Conservation (phyloP, 257 asterid genomes). For the Thymus mandschuricus region DNA sequence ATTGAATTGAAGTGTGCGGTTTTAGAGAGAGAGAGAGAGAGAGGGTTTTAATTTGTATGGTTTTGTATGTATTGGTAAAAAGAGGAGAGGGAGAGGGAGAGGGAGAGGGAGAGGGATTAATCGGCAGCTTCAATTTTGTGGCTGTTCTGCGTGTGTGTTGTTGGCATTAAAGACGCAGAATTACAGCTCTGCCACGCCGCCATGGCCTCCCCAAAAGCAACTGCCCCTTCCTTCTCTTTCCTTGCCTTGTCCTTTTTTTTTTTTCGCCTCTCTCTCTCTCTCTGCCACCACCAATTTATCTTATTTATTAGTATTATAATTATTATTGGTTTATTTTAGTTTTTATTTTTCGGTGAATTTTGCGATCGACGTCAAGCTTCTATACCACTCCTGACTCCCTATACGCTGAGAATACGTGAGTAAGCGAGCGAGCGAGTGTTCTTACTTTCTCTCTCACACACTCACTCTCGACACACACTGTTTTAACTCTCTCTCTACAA, state of each 20-base stretch:
- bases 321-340: not conserved
- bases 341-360: constrained; percentile 1
- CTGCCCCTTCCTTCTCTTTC: constrained; percentile 23
- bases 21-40: constrained; percentile 27
- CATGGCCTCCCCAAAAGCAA: constrained; percentile 67
- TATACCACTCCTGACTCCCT: not conserved
- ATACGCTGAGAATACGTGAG: constrained; percentile 4
- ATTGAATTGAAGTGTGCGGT: not conserved
- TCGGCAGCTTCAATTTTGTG: constrained; percentile 51
- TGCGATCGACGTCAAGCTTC: not conserved
- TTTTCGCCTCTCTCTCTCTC: constrained; percentile 2
- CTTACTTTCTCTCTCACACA: constrained; percentile 29
- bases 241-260: not conserved
- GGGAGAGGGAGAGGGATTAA: constrained; percentile 33
- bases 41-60: not conserved
- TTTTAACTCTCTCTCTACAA: constrained; percentile 4
- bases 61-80: not conserved
- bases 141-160: constrained; percentile 38
- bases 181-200: constrained; percentile 98
- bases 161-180: constrained; percentile 68
- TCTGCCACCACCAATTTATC: constrained; percentile 31
- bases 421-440: not conserved
- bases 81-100: not conserved
- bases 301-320: not conserved
- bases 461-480: constrained; percentile 25